Conservation (phyloP, 108 stramenopile species). For the Stephanodiscus triporus region DNA sequence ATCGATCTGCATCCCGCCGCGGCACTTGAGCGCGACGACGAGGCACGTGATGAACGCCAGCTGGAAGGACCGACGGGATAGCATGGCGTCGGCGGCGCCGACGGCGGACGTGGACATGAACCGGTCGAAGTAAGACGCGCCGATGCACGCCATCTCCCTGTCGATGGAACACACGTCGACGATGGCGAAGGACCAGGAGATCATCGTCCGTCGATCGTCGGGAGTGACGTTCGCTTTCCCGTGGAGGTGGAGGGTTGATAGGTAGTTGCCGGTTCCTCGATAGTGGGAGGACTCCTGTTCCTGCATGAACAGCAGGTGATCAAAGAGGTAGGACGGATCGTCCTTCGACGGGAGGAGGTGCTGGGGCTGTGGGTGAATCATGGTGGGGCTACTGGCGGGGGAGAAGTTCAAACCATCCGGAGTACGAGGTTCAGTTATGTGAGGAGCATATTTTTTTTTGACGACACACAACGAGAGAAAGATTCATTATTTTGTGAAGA, state of each 20-base stretch:
- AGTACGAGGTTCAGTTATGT: too few species aligned
- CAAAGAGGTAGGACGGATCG: not conserved
- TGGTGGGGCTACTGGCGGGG: too few species aligned
- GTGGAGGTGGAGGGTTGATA: not conserved
- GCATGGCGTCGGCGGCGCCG: not conserved
- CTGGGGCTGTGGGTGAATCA: too few species aligned
- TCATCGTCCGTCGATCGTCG: not conserved
- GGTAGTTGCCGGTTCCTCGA: not conserved
- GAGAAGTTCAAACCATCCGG: too few species aligned
- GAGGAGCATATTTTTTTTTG: too few species aligned
- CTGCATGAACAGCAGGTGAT: conserved; percentile 1
- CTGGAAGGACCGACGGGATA: conserved; percentile 20
- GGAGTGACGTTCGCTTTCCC: not conserved
- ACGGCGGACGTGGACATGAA: conserved; percentile 20
- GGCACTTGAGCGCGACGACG: conserved; percentile 20
- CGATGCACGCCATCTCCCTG: not conserved
- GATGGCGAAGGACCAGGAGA: conserved; percentile 24
- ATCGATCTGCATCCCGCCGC: conserved; percentile 27
- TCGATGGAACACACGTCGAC: conserved; percentile 30
- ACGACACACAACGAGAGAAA: too few species aligned
- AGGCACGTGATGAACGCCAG: conserved; percentile 16
- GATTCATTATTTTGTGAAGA: too few species aligned
- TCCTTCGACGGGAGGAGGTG: too few species aligned
- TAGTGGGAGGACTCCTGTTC: conserved; percentile 2
- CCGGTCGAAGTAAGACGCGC: conserved; percentile 34